Evolutionary conservation across 108 stramenopile genomes (phyloP), one percentile per base, ranked within the genome.

Genomic region (Cyclotella cryptica): DNA sequence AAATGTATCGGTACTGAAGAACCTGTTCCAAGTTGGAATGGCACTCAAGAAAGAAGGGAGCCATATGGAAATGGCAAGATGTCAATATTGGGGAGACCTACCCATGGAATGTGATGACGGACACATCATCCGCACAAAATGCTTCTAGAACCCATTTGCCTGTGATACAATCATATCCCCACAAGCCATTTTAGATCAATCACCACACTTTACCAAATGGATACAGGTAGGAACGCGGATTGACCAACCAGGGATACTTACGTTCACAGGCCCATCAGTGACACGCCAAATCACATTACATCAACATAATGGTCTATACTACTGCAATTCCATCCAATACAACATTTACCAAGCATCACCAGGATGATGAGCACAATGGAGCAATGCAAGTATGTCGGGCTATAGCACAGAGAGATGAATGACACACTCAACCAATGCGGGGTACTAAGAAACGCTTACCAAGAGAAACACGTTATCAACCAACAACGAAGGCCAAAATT

Each of bases 231-330:
- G 61, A 2, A 35, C 17, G 3, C 28, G 17, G 18, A 15, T 41
- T n/a, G 61, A 35, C 14, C 35, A 41, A 11, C 61, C 35, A 1
- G 35, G 61, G 15, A 41, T 10, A 15, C 35, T 62, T 11, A 14
- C 10, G 10, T 41, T 62, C 28, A 51, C 21, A 19, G 30, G 43
- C 1, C 15, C 41, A 11, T 17, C 1, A 1, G 46, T 11, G 14
- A 15, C 15, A 9, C 24, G 54, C 26, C 7, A 17, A 3, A 55
- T 55, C 30, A 46, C 54, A 39, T 30, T 69, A 5, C 68, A 69
- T 5, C 47, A 49, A 24, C 40, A 57, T 21, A 69, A 64, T 64
- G 63, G 63, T n/a, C n/a, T 64, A 42, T 64, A 64, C 21, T 64
- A 43, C n/a, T 43, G 39, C 63, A 64, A n/a, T 43, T 64, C 63